Evolutionary conservation across 2,329 filamentous ascomycete species (phyloP).

Genomic region (Neopestalotiopsis clavispora): DNA sequence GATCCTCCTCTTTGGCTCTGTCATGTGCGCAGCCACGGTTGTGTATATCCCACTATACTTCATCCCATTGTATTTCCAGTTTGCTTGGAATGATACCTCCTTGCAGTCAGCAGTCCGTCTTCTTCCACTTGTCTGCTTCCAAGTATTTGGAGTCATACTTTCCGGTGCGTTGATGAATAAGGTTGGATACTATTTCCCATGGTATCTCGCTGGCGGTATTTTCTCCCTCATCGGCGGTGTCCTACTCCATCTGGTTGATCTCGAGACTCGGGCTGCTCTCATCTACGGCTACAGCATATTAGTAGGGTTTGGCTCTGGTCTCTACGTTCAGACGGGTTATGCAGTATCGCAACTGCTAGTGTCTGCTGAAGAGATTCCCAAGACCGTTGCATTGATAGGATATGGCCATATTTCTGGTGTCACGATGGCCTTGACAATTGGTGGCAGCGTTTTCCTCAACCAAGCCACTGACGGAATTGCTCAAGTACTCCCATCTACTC

Average conservation of each 20-base stretch:
- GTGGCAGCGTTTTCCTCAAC: background rate
- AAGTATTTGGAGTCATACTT: too few relatives aligned
- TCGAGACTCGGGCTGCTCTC: constrained; percentile 21
- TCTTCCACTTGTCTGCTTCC: too few relatives aligned
- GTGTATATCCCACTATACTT: too few relatives aligned
- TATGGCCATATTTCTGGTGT: constrained; percentile 20
- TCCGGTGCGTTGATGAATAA: too few relatives aligned
- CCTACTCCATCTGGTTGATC: constrained; percentile 6
- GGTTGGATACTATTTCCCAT: background rate
- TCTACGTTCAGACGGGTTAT: constrained; percentile 38
- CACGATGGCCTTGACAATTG: background rate
- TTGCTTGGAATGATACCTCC: too few relatives aligned
- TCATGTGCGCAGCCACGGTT: too few relatives aligned
- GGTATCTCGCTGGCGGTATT: background rate
- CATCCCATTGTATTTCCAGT: too few relatives aligned
- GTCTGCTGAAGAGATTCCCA: constrained; percentile 30
- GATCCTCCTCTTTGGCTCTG: too few relatives aligned
- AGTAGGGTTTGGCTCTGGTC: constrained; percentile 44
- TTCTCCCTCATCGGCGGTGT: background rate
- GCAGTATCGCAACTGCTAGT: constrained; percentile 40
- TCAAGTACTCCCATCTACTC: background rate
- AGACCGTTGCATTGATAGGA: constrained; percentile 42
- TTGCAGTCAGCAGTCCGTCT: too few relatives aligned
- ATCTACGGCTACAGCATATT: constrained; percentile 44
- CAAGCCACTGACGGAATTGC: background rate